Evolutionary conservation across 768 basidiomycete species (phyloP), one percentile per base, ranked within the genome.

Genomic region (Lactarius hengduanensis): DNA sequence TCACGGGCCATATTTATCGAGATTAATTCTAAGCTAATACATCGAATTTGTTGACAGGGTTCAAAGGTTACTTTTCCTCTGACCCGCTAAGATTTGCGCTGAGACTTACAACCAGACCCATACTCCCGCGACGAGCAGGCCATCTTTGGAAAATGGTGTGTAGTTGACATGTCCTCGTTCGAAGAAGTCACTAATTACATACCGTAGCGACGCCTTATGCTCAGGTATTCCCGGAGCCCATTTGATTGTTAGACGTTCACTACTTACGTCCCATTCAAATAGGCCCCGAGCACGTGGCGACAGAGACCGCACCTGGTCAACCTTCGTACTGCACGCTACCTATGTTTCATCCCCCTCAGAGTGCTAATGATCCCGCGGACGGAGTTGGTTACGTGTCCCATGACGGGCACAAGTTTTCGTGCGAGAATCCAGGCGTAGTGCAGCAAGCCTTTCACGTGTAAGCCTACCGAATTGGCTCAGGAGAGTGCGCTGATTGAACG

Each of bases 361-460:
- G 74, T 15, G 72, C 74, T 6, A 74, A 72, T n/a, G 69, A 74
- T 7, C 68, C 74, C 0, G 69, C 74, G 7, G 68, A 70, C 2
- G 78, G 77, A 1, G 28, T 76, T 2, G 81, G 85, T 5, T 82
- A 87, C 68, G 67, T 85, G 32, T 87, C 86, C 1, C 76, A 76
- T 32, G 85, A 87, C 59, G 87, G 87, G 0, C 86, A 87, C 71
- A 70, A 77, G 11, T 87, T 85, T 61, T 34, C 72, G 2, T 87
- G 87, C 74, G 77, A 78, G 61, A 84, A 88, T 67, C 86, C 86
- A 1, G 78, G 77, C 0, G 76, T 82, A 9, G 74, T 83, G 74
- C 81, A 80, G 22, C 85, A 82, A 70, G 79, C 85, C 0, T 86
- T 82, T 74, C 86, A 88, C 72, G 84, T 88, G 84, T 86, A 72